Percentiles rank a stretch among this genome's conserved stretches.
These are phyloP conservation scores for Rhodosporidiobolus sp. DNA, from an alignment of 768 basidiomycete genomes.

Conservation along the genomic window DNA sequence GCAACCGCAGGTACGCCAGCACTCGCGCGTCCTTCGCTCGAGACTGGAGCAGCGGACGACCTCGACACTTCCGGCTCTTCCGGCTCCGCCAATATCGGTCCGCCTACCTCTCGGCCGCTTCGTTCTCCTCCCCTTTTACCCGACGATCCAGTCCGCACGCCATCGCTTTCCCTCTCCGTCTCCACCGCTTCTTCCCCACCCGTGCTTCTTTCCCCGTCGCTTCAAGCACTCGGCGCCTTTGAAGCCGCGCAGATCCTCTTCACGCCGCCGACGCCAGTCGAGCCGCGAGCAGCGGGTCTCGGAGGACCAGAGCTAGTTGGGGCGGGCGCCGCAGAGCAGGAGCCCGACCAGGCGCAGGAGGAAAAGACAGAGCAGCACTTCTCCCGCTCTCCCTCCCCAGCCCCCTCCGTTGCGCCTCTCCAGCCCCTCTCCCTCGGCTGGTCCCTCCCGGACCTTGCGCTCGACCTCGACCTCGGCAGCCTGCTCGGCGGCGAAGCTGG, in stretches of 20 bases:
- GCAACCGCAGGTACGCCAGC: not conserved
- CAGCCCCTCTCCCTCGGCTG: constrained; percentile 3
- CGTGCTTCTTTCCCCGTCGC: not conserved
- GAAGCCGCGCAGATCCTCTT: not conserved
- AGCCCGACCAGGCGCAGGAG: not conserved
- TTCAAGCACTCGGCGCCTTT: too few species aligned
- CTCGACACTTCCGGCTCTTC: not conserved
- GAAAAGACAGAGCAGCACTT: too few species aligned
- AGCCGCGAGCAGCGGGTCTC: not conserved
- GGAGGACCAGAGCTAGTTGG: too few species aligned
- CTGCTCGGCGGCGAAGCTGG: not conserved
- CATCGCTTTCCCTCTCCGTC: not conserved
- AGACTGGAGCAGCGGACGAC: not conserved
- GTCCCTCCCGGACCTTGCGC: not conserved
- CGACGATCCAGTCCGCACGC: too few species aligned
- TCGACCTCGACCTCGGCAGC: constrained; percentile 3
- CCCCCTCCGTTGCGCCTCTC: not conserved
- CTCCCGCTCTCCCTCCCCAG: not conserved
- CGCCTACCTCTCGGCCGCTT: not conserved
- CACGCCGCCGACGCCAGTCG: constrained; percentile 4
- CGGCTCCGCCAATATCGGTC: too few species aligned
- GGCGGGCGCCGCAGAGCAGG: too few species aligned
- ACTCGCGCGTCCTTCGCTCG: not conserved
- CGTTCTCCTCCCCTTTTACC: not conserved
- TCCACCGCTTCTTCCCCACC: not conserved